Evolutionary conservation across 805 yeast genomes (phyloP).

Genomic region (Suhomyces sp.): DNA sequence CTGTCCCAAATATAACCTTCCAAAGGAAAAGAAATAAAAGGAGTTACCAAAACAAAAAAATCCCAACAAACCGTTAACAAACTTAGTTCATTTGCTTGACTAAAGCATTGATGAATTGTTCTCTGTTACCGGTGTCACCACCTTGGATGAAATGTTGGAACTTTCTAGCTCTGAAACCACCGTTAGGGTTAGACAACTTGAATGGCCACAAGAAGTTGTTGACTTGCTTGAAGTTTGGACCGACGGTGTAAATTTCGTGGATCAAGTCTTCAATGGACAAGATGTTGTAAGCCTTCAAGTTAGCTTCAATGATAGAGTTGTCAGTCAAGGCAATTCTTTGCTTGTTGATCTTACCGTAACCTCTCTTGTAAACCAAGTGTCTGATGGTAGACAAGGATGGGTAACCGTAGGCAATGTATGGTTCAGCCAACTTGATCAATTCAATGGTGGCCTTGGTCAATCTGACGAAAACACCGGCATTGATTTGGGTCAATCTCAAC

Average conservation of each 20-base stretch:
- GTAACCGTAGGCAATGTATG: conserved; percentile 97
- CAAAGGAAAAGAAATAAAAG: conserved; percentile 11
- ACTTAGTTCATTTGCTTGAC: conserved; percentile 89
- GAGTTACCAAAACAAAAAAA: conserved; percentile 8
- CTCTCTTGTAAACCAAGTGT: conserved; percentile 95
- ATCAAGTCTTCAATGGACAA: conserved; percentile 88
- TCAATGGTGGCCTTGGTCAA: conserved; percentile 94
- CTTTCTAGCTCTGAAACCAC: conserved; percentile 98
- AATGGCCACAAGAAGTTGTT: conserved; percentile 98
- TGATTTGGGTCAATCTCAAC: conserved; percentile 89
- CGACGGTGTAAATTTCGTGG: conserved; percentile 94
- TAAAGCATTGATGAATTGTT: conserved; percentile 90
- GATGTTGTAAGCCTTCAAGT: conserved; percentile 91
- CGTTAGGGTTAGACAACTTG: conserved; percentile 94
- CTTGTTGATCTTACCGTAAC: conserved; percentile 95
- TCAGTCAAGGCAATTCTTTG: conserved; percentile 91
- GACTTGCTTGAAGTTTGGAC: conserved; percentile 98
- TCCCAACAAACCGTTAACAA: conserved; percentile 9
- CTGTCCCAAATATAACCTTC: conserved; percentile 4
- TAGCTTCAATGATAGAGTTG: conserved; percentile 83
- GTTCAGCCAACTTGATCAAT: conserved; percentile 91
- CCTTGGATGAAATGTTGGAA: conserved; percentile 97
- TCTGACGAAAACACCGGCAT: conserved; percentile 93
- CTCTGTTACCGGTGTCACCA: conserved; percentile 99
- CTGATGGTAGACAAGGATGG: conserved; percentile 89